A percentile compares a stretch with the other conserved stretches of the same genome.
phyloP scores from a whole-genome alignment of 768 basidiomycete genomes.

The Suillus plorans region DNA sequence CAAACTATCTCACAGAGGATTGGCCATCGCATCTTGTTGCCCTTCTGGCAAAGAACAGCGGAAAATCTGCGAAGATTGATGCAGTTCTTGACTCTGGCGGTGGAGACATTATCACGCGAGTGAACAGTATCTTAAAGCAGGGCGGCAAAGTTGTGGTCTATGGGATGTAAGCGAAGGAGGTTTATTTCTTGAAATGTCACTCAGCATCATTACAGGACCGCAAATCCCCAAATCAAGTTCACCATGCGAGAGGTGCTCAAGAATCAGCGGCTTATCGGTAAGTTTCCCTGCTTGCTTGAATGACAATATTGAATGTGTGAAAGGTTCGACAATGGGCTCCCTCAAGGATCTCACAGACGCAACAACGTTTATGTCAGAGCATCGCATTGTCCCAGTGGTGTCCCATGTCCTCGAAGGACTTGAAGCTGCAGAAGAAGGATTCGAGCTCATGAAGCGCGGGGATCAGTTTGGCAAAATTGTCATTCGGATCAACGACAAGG shows the following conservation, averaged over 20 bases:
- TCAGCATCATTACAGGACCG: slow-evolving; percentile 49
- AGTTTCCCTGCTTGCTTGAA: slow-evolving; percentile 13
- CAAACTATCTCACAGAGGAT: slow-evolving; percentile 33
- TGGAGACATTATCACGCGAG: slow-evolving; percentile 57
- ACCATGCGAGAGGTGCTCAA: slow-evolving; percentile 80
- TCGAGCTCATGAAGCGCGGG: slow-evolving; percentile 61
- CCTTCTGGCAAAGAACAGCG: slow-evolving; percentile 38
- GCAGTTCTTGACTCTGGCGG: slow-evolving; percentile 71
- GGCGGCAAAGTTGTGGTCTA: slow-evolving; percentile 65
- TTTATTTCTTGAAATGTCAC: not conserved
- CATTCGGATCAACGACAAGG: slow-evolving; percentile 39
- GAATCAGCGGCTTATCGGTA: slow-evolving; percentile 74
- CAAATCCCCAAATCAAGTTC: slow-evolving; percentile 54
- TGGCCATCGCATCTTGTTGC: slow-evolving; percentile 52
- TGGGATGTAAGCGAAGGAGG: slow-evolving; percentile 51
- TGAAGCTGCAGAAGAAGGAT: slow-evolving; percentile 64
- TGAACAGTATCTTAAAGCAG: slow-evolving; percentile 48
- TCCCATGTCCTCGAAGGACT: slow-evolving; percentile 71
- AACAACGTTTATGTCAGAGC: slow-evolving; percentile 64
- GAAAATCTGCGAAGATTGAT: slow-evolving; percentile 41
- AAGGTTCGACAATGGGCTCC: slow-evolving; percentile 80
- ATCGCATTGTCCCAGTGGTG: slow-evolving; percentile 68
- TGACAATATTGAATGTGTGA: not conserved
- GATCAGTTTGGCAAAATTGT: slow-evolving; percentile 81
- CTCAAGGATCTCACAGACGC: slow-evolving; percentile 70